Conservation (phyloP, 2,329 filamentous ascomycete genomes). For the Colletotrichum lentis region DNA sequence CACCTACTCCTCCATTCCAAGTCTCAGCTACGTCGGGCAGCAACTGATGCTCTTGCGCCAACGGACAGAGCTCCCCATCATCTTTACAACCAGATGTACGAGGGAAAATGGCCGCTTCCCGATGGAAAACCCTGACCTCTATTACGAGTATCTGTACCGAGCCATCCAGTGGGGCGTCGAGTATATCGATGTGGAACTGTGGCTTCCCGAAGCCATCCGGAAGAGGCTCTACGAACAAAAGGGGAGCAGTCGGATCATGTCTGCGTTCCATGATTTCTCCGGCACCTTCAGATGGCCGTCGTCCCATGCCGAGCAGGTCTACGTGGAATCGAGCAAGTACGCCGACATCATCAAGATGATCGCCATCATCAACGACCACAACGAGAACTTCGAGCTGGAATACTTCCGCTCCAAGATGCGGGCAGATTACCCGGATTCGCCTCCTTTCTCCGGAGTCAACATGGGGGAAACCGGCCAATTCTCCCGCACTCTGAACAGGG, state of each 20-base stretch:
- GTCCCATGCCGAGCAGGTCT: constrained; percentile 73
- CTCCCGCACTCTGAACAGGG: constrained; percentile 82
- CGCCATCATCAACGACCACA: constrained; percentile 79
- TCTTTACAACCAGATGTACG: constrained; percentile 85
- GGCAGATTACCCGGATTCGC: constrained; percentile 71
- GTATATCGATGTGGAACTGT: constrained; percentile 88
- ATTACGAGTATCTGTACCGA: constrained; percentile 80
- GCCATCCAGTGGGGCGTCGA: constrained; percentile 90
- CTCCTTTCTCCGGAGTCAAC: constrained; percentile 83
- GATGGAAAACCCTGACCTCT: constrained; percentile 79
- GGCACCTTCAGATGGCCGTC: constrained; percentile 86
- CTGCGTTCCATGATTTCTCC: constrained; percentile 90
- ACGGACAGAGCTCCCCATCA: constrained; percentile 86
- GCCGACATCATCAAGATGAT: constrained; percentile 94
- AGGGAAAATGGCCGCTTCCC: constrained; percentile 85
- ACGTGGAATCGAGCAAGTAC: constrained; percentile 74
- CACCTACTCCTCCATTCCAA: constrained; percentile 72
- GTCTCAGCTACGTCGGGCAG: constrained; percentile 83
- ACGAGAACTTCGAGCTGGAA: constrained; percentile 89
- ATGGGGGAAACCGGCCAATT: constrained; percentile 89
- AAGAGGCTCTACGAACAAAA: constrained; percentile 71
- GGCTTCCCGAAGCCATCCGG: constrained; percentile 81
- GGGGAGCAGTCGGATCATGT: constrained; percentile 85
- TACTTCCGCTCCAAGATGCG: constrained; percentile 84
- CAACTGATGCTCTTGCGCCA: constrained; percentile 86